phyloP scores from a whole-genome alignment of 1,284 basidiomycete species.

The Rugiboletus extremiorientalis region DNA sequence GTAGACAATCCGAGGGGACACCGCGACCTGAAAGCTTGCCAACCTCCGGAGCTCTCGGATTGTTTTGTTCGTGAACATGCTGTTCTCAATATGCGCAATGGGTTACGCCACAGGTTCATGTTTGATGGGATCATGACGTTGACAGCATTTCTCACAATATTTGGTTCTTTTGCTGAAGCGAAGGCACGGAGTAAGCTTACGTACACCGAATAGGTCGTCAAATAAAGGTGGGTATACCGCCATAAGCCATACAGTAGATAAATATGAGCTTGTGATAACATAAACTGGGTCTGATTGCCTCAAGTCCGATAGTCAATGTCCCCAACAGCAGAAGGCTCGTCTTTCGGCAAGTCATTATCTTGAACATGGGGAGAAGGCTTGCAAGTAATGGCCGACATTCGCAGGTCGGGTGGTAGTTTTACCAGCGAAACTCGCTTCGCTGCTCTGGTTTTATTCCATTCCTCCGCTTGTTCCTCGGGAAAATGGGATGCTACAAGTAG shows the following conservation, averaged over 20 bases:
- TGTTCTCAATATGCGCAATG: not conserved
- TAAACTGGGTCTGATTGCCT: conserved; percentile 3
- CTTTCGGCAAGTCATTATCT: conserved; percentile 6
- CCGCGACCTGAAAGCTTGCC: not conserved
- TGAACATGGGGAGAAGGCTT: conserved; percentile 17
- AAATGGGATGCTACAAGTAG: conserved; percentile 45
- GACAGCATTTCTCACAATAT: conserved; percentile 2
- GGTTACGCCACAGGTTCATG: not conserved
- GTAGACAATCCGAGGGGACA: not conserved
- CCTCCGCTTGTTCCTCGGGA: conserved; percentile 68
- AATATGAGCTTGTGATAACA: conserved; percentile 8
- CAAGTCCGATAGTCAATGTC: conserved; percentile 6
- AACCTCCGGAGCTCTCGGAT: not conserved
- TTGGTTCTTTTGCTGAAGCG: conserved; percentile 5
- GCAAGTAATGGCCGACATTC: conserved; percentile 32
- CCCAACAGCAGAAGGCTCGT: conserved; percentile 3
- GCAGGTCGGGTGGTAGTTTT: conserved; percentile 60
- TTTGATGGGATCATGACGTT: conserved; percentile 8
- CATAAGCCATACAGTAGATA: conserved; percentile 7
- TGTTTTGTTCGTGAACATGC: conserved; percentile 1
- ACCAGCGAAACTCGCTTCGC: conserved; percentile 83
- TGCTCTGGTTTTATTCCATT: conserved; percentile 82
- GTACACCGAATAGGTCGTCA: not conserved
- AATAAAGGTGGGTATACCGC: conserved; percentile 9
- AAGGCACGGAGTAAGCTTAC: conserved; percentile 1